Evolutionary conservation across 345 rosid species (phyloP).

Genomic region (Heritiera fomes): DNA sequence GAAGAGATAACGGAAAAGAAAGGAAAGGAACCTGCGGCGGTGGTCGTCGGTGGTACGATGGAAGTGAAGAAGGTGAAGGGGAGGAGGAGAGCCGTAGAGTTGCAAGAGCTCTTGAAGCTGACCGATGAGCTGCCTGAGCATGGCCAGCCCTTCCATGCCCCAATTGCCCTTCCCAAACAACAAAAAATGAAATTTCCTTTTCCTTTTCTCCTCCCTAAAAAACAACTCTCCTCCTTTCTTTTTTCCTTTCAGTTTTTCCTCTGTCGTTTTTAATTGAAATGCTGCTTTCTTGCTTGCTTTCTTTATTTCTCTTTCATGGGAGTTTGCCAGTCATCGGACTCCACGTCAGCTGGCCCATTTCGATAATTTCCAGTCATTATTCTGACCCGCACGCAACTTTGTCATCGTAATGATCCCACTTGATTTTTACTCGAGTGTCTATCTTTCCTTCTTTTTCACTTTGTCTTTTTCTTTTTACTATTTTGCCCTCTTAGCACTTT

Average conservation of each 20-base stretch:
- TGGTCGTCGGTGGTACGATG: constrained; percentile 20
- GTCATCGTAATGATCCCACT: constrained; percentile 24
- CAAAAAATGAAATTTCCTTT: background rate
- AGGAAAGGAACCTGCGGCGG: constrained; percentile 40
- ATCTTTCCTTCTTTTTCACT: constrained; percentile 15
- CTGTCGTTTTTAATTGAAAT: background rate
- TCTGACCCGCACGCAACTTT: constrained; percentile 58
- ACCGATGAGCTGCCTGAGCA: constrained; percentile 94
- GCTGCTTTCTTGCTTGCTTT: background rate
- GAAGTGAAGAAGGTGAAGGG: constrained; percentile 34
- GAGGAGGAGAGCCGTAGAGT: constrained; percentile 70
- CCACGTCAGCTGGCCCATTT: constrained; percentile 53
- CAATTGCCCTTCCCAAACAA: constrained; percentile 8
- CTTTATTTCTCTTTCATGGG: constrained; percentile 14
- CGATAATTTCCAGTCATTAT: constrained; percentile 41
- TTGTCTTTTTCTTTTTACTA: background rate
- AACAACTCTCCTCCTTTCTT: constrained; percentile 4
- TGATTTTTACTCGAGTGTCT: constrained; percentile 12
- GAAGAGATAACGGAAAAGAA: constrained; percentile 21
- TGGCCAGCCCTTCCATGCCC: constrained; percentile 94
- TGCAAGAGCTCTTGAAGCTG: constrained; percentile 86
- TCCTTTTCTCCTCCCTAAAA: background rate
- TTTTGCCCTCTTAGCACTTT: background rate
- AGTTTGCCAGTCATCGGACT: constrained; percentile 41
- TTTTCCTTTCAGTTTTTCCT: constrained; percentile 20